Evolutionary conservation across 305 asterid genomes (phyloP), one percentile per base, ranked within the genome.

Genomic region (Fraxinus paxiana): DNA sequence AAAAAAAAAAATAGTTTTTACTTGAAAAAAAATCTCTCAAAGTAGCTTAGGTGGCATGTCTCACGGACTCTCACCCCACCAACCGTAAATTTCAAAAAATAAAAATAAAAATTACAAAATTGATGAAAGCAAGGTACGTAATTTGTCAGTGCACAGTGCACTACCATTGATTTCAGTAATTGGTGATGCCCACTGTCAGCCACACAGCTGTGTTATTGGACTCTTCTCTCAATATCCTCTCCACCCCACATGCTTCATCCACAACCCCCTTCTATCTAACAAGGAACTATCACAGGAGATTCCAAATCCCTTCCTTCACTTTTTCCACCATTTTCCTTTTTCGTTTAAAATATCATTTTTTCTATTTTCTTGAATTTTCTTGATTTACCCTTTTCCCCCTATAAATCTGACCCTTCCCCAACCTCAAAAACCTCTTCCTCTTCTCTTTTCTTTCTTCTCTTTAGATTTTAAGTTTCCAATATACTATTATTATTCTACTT

Each of bases 381-480:
- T 43, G 31, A 63, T 75, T 65, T 33, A 35, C 89, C 82, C 10
- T 15, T 87, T 82, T 78, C 30, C 77, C 48, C 80, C 92, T 93
- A 91, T 93, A 92, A 90, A 92, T 86, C 61, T 35, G 12, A 31
- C 82, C 88, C 81, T 63, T 78, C 85, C 65, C 61, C 86, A 48
- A 26, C 35, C 34, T 48, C 75, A 5, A 10, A 84, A 90, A 84
- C 92, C 91, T 88, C 97, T 89, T 88, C 93, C 84, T 38, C 83
- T 77, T 80, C 90, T 65, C 79, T 6, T 65, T 26, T 78, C 85
- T 69, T 51, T 61, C 79, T 35, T 15, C 59, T 56, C 83, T 67
- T 3, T 37, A 75, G 75, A 2, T 73, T 56, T 70, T 73, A 1
- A 2, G 22, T 73, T 43, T 82, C 74, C 12, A 30, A 6, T 46